Evolutionary conservation across 1,139 yeast species (phyloP).

Genomic region (Yamadazyma siamensis): DNA sequence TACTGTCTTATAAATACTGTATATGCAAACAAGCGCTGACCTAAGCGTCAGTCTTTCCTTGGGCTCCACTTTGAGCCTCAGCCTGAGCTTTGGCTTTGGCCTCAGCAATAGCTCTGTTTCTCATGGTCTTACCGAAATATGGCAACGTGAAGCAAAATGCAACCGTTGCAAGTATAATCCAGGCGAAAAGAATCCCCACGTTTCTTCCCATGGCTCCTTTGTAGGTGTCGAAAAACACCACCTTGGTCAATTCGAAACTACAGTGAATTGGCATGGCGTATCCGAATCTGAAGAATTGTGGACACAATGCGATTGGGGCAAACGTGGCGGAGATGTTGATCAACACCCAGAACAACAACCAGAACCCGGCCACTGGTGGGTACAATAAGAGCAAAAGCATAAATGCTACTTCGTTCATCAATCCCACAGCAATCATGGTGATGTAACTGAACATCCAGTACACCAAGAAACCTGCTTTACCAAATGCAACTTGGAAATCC

Average conservation of each 20-base stretch:
- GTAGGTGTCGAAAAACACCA: conserved; percentile 33
- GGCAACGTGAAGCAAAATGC: conserved; percentile 42
- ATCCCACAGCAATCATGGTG: conserved; percentile 44
- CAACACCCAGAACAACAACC: conserved; percentile 42
- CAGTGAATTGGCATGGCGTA: conserved; percentile 39
- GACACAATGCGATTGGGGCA: conserved; percentile 32
- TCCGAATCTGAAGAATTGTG: conserved; percentile 34
- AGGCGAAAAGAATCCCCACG: conserved; percentile 31
- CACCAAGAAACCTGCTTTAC: conserved; percentile 40
- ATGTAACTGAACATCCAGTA: conserved; percentile 43
- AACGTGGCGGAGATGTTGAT: conserved; percentile 37
- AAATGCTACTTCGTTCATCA: conserved; percentile 37
- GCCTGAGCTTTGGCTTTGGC: conserved; percentile 8
- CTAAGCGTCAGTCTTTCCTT: conserved; percentile 1
- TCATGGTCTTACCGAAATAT: conserved; percentile 27
- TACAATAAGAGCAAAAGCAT: conserved; percentile 26
- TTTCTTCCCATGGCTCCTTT: conserved; percentile 38
- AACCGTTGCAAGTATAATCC: conserved; percentile 28
- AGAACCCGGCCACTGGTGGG: conserved; percentile 43
- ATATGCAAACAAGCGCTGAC: too few species aligned
- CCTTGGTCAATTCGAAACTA: conserved; percentile 36
- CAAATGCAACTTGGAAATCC: conserved; percentile 37
- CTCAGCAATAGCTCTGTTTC: conserved; percentile 18
- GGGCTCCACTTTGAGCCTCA: conserved; percentile 6
- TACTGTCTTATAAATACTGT: too few species aligned